Conservation (phyloP, 73 alveolate species). For the Symbiodinium pilosum region DNA sequence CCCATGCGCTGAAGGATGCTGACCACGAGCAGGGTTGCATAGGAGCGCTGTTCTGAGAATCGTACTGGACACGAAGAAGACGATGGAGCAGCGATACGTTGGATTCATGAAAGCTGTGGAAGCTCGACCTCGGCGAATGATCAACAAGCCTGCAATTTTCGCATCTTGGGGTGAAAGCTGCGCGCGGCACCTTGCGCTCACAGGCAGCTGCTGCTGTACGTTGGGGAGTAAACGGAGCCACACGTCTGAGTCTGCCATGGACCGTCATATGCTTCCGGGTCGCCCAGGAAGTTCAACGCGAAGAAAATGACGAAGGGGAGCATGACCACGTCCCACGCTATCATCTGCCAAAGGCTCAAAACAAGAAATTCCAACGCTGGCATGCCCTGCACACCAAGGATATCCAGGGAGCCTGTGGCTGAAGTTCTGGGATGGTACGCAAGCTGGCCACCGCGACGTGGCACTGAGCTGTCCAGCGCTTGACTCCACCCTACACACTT, state of each 20-base stretch:
- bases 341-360: background rate
- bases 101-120: conserved; percentile 85
- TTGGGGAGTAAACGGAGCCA: too few species aligned
- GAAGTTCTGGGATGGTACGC: conserved; percentile 50
- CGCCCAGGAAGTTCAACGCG: conserved; percentile 38
- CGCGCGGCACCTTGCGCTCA: too few species aligned
- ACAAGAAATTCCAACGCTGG: too few species aligned
- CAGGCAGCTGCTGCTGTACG: too few species aligned
- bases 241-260: too few species aligned
- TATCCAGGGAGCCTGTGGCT: background rate
- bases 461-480: conserved; percentile 6
- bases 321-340: conserved; percentile 22
- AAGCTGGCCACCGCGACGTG: conserved; percentile 26
- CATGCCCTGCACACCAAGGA: too few species aligned
- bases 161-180: too few species aligned
- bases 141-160: too few species aligned
- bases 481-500: background rate
- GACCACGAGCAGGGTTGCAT: too few species aligned
- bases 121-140: conserved; percentile 31
- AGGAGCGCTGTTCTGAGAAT: too few species aligned
- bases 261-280: background rate
- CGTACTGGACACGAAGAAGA: conserved; percentile 30
- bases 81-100: conserved; percentile 39
- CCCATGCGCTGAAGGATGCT: too few species aligned
- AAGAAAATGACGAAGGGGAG: conserved; percentile 31